Base-by-base conservation (phyloP, 768 basidiomycete genomes). In the Tephrocybe sp. region DNA sequence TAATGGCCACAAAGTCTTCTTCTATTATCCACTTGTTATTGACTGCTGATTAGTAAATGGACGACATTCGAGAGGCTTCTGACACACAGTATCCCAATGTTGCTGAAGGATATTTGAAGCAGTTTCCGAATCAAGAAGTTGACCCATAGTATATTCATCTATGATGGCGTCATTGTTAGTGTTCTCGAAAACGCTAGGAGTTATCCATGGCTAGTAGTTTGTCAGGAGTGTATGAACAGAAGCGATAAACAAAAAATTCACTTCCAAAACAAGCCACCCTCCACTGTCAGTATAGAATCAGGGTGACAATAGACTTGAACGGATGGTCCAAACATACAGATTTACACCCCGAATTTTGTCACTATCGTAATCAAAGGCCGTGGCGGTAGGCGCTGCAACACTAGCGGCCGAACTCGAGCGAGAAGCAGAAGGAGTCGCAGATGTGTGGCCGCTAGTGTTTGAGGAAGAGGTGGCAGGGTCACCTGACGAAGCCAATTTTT, bases 1-100 rank as follows among this genome's bases (percentile, higher is more conserved):
- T 73, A 46, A 90, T 89, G 17, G 77, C 81, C 12, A 64, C 64
- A 59, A 90, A 89, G 60, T 90, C 88, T 30, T 80, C 77, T 60
- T 88, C 85, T 4, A 83, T 85, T 47, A 84, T 81, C 83, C 82
- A 84, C 62, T n/a, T n/a, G n/a, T n/a, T n/a, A n/a, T n/a, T 76
- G 34, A n/a, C 50, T 25, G 30, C 51, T 37, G 7, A 37, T 10
- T 51, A 45, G 51, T 37, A 18, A 17, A n/a, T 9, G 34, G 7
- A 24, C 10, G 3, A 15, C 46, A 32, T 26, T 3, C 17, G 11
- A n/a, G 9, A 20, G 42, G 45, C n/a, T 46, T 11, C 37, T n/a
- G 10, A 63, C 68, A 55, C 57, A 76, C 73, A 28, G 81, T 81
- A 24, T 74, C 63, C 84, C 84, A 86, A 55, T 85, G 84, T 14